Conservation (phyloP, 352 stramenopile genomes). For the Phytophthora aleatoria region DNA sequence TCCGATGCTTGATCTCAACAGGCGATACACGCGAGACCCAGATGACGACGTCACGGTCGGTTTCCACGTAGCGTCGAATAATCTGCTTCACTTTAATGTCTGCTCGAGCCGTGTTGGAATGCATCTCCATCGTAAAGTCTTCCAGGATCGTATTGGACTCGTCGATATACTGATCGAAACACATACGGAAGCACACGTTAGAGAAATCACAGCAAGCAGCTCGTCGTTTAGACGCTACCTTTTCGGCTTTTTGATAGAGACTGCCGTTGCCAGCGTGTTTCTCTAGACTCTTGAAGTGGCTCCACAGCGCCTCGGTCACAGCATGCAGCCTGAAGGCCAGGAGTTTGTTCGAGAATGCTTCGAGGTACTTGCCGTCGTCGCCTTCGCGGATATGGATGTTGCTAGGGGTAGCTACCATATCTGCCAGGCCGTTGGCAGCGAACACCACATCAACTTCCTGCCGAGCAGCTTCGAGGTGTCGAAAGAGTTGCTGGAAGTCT, state of each 20-base stretch:
- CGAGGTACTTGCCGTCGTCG: constrained; percentile 28
- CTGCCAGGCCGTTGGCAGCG: constrained; percentile 28
- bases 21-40: constrained; percentile 28
- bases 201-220: background rate
- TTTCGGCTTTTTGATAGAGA: no score
- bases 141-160: constrained; percentile 50
- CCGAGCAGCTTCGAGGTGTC: background rate
- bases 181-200: no score
- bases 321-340: constrained; percentile 32
- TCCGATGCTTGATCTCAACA: constrained; percentile 34
- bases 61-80: constrained; percentile 30
- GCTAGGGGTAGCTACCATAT: constrained; percentile 26
- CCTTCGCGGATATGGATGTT: constrained; percentile 33
- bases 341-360: constrained; percentile 36
- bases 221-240: background rate
- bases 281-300: constrained; percentile 38
- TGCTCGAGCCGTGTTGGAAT: constrained; percentile 48
- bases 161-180: background rate
- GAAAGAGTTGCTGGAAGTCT: constrained; percentile 34
- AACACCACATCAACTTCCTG: constrained; percentile 32
- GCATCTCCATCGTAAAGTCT: constrained; percentile 59
- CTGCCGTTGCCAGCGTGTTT: constrained; percentile 18
- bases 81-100: constrained; percentile 43
- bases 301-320: constrained; percentile 31
- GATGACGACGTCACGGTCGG: constrained; percentile 30